Base-by-base conservation (phyloP, 371 early-diverging fungal species). In the Amoeboaphelidium protococcarum region DNA sequence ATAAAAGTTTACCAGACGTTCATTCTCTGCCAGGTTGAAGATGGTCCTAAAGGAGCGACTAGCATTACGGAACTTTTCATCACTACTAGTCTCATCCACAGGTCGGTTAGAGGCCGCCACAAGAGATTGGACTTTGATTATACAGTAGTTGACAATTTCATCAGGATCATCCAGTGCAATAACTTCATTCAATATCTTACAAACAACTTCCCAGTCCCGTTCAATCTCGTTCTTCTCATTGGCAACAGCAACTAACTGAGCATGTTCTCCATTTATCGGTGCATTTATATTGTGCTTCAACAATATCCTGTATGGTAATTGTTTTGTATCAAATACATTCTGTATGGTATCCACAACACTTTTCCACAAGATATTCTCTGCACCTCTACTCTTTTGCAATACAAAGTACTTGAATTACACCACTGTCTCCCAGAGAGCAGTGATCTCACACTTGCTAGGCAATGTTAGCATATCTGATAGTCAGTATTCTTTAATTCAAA, bases 1-100 rank as follows among this genome's bases (percentile, higher is more conserved):
- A 62, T 90, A 94, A 62, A 85, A 78, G 47, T 77, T 84, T 37
- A 94, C 90, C 45, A 94, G 70, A 42, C 78, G 68, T 57, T 94
- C 95, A 0, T 68, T 66, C 16, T 75, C 64, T 19, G 42, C 21
- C 4, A 6, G n/a, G 47, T 74, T 66, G 51, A 94, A 94, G 1
- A 80, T 76, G 55, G 86, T 84, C 25, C 83, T 69, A 67, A 89
- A 94, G 21, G 87, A 74, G 40, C 89, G 66, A 0, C 85, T 70
- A 2, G 92, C 91, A 22, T 77, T 74, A 25, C 88, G 62, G 50
- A 88, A 74, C 52, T 80, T 82, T 47, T 77, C 78, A 58, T 85
- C 85, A 13, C 69, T 64, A 2, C 77, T 72, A 45, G 75, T 74
- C 52, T 82, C 82, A 58, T 82, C 84, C 16, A 78, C 67, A 46